Base-by-base conservation (phyloP, 2,329 filamentous ascomycete genomes). In the Xylaria digitata region DNA sequence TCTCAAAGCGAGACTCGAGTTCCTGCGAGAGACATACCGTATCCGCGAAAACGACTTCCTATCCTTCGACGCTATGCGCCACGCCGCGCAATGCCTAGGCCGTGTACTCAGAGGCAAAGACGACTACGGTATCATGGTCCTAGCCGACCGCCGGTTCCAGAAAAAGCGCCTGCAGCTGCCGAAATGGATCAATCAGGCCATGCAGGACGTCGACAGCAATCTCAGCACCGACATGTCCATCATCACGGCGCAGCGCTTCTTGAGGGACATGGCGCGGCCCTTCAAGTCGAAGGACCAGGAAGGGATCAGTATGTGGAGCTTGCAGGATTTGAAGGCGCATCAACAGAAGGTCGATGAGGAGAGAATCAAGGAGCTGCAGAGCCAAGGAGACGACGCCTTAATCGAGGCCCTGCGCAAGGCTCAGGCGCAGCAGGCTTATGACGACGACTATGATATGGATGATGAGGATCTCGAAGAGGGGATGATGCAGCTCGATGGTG, bases 41-140 rank as follows among this genome's bases (percentile, higher is more conserved):
- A 99, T 99, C 78, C 90, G 93, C 66, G 96, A 98, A 78, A 97
- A 97, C 72, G 96, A 99, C 77, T 99, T 99, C 77, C 82, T 99
- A 9, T 98, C 96, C 21, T 99, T 99, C 84, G 96, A 99, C 77
- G 96, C 96, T 23, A 99, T 99, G 95, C 90, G 96, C n/a, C 96
- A 99, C 78, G 96, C 96, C 15, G 95, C 96, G 0, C 96, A 99
- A 78, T 99, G 96, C 76, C 84, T 99, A 1, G 96, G 96, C 15
- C 94, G 96, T 77, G 96, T 99, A 49, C 83, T 99, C 69, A 87
- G 96, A 74, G 96, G 96, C 26, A 99, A 99, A 79, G 96, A 99
- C 77, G 96, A 99, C 80, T 99, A 99, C 79, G 96, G 96, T n/a
- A 93, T 99, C 83, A 99, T 99, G 96, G 95, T 99, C 4, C 85